Evolutionary conservation across 805 yeast genomes (phyloP).

Genomic region (Saturnispora mendoncae): DNA sequence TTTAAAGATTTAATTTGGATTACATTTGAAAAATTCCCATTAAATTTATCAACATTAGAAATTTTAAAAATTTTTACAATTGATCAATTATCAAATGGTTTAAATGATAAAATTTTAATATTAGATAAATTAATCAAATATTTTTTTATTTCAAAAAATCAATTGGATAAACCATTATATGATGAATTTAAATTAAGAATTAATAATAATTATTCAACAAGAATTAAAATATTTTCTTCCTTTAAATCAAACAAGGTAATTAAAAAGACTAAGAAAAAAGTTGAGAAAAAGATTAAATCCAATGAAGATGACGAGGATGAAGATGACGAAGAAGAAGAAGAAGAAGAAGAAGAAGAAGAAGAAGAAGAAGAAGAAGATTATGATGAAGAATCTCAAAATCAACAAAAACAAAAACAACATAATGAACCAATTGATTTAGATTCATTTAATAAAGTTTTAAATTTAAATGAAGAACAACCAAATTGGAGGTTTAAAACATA

Average conservation of each 20-base stretch:
- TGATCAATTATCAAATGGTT: slow-evolving; percentile 10
- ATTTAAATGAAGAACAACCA: slow-evolving; percentile 43
- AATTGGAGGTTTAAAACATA: slow-evolving; percentile 47
- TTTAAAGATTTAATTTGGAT: slow-evolving; percentile 25
- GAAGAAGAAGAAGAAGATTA: slow-evolving; percentile 9
- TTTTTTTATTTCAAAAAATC: slow-evolving; percentile 22
- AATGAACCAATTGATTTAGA: slow-evolving; percentile 1
- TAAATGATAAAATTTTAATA: slow-evolving; percentile 21
- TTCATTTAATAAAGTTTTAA: slow-evolving; percentile 15
- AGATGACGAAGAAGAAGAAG: slow-evolving; percentile 16
- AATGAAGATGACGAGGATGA: slow-evolving; percentile 20
- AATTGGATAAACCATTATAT: slow-evolving; percentile 19
- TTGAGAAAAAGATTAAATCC: neutral
- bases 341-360: slow-evolving; percentile 4
- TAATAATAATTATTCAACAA: slow-evolving; percentile 15
- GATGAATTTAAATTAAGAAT: slow-evolving; percentile 23
- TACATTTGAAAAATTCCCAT: slow-evolving; percentile 24
- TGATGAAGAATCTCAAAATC: slow-evolving; percentile 6
- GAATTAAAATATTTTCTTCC: neutral
- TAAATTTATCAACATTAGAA: slow-evolving; percentile 15
- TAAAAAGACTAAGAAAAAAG: neutral
- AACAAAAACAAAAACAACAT: neutral
- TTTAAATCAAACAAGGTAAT: neutral
- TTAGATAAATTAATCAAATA: slow-evolving; percentile 22
- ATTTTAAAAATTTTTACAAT: slow-evolving; percentile 21